Percentiles rank a stretch among this genome's conserved stretches.
These are phyloP conservation scores for Eutypella sp. DNA, from an alignment of 2,329 filamentous ascomycete genomes.

Conservation along the genomic window DNA sequence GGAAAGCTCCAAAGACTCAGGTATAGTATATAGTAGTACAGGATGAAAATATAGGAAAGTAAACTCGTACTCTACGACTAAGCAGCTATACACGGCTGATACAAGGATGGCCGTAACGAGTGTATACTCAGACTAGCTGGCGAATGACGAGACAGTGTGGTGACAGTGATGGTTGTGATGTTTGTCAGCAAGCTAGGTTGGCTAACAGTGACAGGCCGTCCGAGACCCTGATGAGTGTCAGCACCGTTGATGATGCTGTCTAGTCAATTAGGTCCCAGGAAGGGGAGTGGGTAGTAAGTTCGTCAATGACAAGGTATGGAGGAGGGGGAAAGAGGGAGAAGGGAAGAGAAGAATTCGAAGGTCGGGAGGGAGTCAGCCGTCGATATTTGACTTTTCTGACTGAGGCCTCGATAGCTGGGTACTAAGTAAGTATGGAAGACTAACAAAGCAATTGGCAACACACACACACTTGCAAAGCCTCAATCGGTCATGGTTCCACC, in stretches of 20 bases:
- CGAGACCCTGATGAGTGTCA: not conserved
- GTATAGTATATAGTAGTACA: not conserved
- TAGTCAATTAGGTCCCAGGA: conserved; percentile 13
- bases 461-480: conserved; percentile 24
- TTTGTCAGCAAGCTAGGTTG: not conserved
- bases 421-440: too few species aligned
- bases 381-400: conserved; percentile 28
- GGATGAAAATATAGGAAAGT: not conserved
- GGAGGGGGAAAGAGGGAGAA: conserved; percentile 13
- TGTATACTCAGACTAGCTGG: not conserved
- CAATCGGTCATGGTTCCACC: conserved; percentile 8
- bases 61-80: too few species aligned
- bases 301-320: conserved; percentile 5
- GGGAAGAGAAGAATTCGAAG: conserved; percentile 6
- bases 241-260: not conserved
- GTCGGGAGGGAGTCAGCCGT: conserved; percentile 27
- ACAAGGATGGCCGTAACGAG: not conserved
- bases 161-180: not conserved
- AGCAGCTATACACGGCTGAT: not conserved
- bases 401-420: conserved; percentile 12
- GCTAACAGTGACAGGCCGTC: not conserved
- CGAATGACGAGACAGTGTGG: not conserved
- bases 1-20: too few species aligned
- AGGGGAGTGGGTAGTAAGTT: conserved; percentile 8
- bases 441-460: too few species aligned